Conservation (phyloP, 1,284 basidiomycete species). For the Ustilago cynodontis region DNA sequence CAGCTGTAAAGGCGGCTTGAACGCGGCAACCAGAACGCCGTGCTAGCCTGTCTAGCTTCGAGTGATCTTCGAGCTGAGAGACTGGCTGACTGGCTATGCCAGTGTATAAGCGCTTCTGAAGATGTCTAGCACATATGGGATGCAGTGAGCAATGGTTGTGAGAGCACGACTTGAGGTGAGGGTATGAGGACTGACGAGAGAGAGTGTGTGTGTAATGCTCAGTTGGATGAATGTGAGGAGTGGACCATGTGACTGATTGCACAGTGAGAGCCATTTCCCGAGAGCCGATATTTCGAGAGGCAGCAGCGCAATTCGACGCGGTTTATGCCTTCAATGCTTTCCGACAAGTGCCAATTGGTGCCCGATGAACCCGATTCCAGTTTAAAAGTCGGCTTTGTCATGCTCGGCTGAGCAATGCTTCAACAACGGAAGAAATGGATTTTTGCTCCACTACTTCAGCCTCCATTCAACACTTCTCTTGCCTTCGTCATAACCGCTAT, state of each 20-base stretch:
- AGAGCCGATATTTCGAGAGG: not conserved
- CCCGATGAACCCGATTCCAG: slow-evolving; percentile 7
- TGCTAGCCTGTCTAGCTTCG: not conserved
- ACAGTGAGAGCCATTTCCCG: not conserved
- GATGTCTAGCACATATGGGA: slow-evolving; percentile 17
- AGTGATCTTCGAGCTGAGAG: not conserved
- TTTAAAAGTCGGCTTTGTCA: slow-evolving; percentile 23
- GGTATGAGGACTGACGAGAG: not conserved
- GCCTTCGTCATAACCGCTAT: not conserved
- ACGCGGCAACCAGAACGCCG: not conserved
- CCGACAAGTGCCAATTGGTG: not conserved
- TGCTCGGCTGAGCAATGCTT: slow-evolving; percentile 31
- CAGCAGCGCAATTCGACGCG: not conserved
- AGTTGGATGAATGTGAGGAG: slow-evolving; percentile 1
- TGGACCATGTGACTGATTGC: not conserved
- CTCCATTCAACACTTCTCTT: not conserved
- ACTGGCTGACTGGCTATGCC: slow-evolving; percentile 32
- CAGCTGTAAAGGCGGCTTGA: not conserved
- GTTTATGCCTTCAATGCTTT: slow-evolving; percentile 15
- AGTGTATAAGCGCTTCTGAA: slow-evolving; percentile 1
- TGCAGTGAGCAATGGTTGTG: not conserved
- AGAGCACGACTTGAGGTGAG: not conserved
- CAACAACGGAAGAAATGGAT: slow-evolving; percentile 5
- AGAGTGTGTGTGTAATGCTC: not conserved
- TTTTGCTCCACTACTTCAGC: slow-evolving; percentile 22